Conservation (phyloP, 495 filamentous ascomycete species). For the Aspergillus haitiensis region DNA sequence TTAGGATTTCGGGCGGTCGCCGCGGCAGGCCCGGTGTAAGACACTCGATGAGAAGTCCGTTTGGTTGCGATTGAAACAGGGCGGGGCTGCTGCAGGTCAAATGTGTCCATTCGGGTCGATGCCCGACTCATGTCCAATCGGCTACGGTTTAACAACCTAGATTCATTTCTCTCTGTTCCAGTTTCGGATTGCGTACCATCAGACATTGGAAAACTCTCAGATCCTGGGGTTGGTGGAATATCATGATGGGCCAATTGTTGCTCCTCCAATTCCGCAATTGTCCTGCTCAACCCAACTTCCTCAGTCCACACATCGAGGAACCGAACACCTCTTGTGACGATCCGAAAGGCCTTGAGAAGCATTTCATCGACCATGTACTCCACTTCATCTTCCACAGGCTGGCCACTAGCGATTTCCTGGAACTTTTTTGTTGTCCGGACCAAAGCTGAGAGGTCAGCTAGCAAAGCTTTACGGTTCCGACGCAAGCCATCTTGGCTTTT, state of each 20-base stretch:
- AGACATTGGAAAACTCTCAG: constrained; percentile 47
- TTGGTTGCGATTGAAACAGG: constrained; percentile 45
- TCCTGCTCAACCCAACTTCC: constrained; percentile 63
- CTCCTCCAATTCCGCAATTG: constrained; percentile 60
- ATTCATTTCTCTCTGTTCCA: constrained; percentile 36
- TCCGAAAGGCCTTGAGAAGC: constrained; percentile 88
- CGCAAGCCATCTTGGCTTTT: constrained; percentile 73
- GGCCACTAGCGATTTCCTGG: constrained; percentile 59
- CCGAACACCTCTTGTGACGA: constrained; percentile 84
- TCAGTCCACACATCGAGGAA: constrained; percentile 91
- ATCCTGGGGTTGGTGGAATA: constrained; percentile 71
- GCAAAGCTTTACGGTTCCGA: constrained; percentile 76
- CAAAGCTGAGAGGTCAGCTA: constrained; percentile 84
- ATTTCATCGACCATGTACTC: constrained; percentile 86
- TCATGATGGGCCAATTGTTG: constrained; percentile 32
- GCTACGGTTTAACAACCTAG: constrained; percentile 39
- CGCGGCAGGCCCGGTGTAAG: constrained; percentile 50
- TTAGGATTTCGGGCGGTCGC: constrained; percentile 46
- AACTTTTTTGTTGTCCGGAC: constrained; percentile 84
- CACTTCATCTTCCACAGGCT: constrained; percentile 56
- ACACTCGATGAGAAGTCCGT: constrained; percentile 57
- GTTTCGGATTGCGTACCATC: constrained; percentile 23
- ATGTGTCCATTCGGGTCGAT: constrained; percentile 40
- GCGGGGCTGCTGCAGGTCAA: constrained; percentile 31
- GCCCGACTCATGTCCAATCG: constrained; percentile 41